Percentiles rank a stretch among this genome's conserved stretches.
Conservation (phyloP, 2,329 filamentous ascomycete species). For the Colletotrichum sp. region DNA sequence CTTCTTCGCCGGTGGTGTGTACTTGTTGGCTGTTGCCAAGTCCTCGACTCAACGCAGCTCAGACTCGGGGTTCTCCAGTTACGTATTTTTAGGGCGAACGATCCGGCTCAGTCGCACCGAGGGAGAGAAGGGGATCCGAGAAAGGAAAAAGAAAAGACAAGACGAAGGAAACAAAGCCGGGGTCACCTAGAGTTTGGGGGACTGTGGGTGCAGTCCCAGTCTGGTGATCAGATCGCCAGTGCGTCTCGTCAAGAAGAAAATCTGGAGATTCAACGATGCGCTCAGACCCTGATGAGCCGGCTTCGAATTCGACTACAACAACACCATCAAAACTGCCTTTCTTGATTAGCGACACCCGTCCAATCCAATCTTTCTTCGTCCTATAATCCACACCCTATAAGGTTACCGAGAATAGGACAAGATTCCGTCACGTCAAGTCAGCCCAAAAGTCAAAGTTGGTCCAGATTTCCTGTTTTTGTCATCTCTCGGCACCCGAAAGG, state of each 20-base stretch:
- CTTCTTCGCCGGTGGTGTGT: neutral
- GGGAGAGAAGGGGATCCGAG: neutral
- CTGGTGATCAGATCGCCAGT: slow-evolving; percentile 9
- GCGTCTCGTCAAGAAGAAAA: neutral
- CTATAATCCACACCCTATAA: neutral
- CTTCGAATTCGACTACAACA: neutral
- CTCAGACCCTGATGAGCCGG: neutral
- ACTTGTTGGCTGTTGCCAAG: neutral
- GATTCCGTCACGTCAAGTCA: neutral
- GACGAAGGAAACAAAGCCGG: neutral
- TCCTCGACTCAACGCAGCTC: neutral
- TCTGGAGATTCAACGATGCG: neutral
- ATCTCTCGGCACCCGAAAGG: neutral
- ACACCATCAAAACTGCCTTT: neutral
- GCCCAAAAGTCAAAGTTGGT: neutral
- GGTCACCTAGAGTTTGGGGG: neutral
- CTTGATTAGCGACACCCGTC: neutral
- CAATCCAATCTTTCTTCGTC: neutral
- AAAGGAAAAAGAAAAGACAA: neutral
- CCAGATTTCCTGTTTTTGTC: neutral
- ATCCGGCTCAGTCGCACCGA: neutral
- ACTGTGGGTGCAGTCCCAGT: neutral
- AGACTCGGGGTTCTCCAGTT: neutral
- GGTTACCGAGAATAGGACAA: neutral
- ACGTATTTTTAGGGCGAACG: neutral